Base-by-base conservation (phyloP, 257 asterid genomes). In the Ajuga chamaepitys region DNA sequence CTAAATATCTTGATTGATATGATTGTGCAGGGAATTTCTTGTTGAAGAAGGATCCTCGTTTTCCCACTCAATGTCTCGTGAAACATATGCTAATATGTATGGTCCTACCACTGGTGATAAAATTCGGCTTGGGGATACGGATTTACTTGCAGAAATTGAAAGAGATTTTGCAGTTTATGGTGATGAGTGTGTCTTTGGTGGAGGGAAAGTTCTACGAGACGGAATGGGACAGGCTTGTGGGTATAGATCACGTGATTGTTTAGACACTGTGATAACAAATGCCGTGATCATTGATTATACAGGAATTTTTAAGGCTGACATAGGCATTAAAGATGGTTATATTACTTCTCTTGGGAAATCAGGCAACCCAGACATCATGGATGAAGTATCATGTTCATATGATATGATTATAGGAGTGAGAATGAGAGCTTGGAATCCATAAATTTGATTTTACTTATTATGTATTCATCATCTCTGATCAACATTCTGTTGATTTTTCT, bases 211-310 rank as follows among this genome's bases (percentile, higher is more conserved):
- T 68, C 63, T 93, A 56, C 82, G 99, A 46, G 95, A 93, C 57
- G 97, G 99, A 78, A 86, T 83, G 96, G 99, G 99, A 32, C 97
- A 93, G 72, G 91, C 90, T 16, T 78, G 84, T 81, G 97, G 95
- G 74, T 84, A 81, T 80, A 42, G 65, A 42, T 68, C 86, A 35
- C 35, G 26, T 62, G 76, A 67, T 67, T 86, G 86, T 74, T 78
- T 93, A 84, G 97, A 89, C 70, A 86, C 97, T 50, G 96, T 93
- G 57, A 93, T 93, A 68, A 93, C 97, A 67, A 93, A 93, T 75
- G 97, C 96, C 68, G 83, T 89, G 58, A 73, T 93, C 24, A 79
- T 93, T 75, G 99, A 89, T 66, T 86, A 89, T 67, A 78, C 99
- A 5, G 99, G 97, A 54, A 89, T 93, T 11, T 89, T 75, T 66